A percentile compares a stretch with the other conserved stretches of the same genome.
phyloP scores from a whole-genome alignment of 495 filamentous ascomycete genomes.

The Xanthoparmelia taractica region DNA sequence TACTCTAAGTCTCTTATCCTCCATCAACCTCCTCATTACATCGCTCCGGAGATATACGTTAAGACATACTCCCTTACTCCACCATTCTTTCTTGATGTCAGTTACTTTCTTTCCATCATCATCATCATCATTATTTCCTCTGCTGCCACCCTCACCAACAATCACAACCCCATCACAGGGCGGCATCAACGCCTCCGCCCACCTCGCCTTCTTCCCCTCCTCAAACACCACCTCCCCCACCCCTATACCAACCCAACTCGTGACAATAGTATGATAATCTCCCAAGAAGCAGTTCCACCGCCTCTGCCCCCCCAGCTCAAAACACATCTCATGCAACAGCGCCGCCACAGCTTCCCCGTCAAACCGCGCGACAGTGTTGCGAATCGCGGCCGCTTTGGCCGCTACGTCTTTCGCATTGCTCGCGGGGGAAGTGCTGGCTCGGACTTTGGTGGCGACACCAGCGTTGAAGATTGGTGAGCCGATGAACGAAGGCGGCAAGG shows the following conservation, averaged over 20 bases:
- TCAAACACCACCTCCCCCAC: not conserved
- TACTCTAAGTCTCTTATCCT: not conserved
- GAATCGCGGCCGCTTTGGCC: not conserved
- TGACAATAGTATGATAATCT: not conserved
- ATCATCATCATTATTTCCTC: not conserved
- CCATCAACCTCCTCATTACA: not conserved
- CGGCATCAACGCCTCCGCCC: not conserved
- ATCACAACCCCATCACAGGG: slow-evolving; percentile 1
- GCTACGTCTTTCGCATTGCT: not conserved
- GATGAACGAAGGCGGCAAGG: slow-evolving; percentile 7
- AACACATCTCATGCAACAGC: slow-evolving; percentile 1
- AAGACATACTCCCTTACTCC: not conserved
- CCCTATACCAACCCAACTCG: not conserved
- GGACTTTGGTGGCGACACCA: not conserved
- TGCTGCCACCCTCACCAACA: not conserved
- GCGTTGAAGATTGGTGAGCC: slow-evolving; percentile 2
- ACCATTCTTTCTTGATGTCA: not conserved
- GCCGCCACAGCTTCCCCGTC: not conserved
- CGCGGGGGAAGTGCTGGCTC: not conserved
- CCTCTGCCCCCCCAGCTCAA: slow-evolving; percentile 1
- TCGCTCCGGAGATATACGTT: not conserved
- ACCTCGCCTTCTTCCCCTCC: not conserved
- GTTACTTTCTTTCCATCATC: not conserved
- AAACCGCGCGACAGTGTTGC: not conserved
- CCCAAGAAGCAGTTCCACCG: slow-evolving; percentile 1